phyloP scores from a whole-genome alignment of 805 yeast species.

The Pichia rugopelliculosa region DNA sequence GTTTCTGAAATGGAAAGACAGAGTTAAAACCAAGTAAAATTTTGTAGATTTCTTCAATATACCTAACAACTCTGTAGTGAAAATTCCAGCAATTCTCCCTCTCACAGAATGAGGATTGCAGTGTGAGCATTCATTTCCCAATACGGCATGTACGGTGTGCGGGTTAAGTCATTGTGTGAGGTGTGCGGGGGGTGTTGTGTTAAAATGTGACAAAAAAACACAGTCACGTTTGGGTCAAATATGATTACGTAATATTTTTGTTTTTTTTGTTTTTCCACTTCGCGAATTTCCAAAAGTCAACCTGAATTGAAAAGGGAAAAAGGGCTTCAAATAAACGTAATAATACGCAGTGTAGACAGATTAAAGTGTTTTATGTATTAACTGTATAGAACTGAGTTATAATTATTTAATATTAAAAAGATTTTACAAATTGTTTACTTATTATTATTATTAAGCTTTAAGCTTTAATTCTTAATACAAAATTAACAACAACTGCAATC shows the following conservation, averaged over 20 bases:
- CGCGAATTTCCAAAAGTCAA: too few relatives aligned
- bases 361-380: too few relatives aligned
- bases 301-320: too few relatives aligned
- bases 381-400: too few relatives aligned
- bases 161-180: neutral
- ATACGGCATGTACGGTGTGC: neutral
- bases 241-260: too few relatives aligned
- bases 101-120: neutral
- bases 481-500: constrained; percentile 90
- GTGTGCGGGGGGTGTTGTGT: neutral
- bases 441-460: constrained; percentile 17
- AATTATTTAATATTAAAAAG: too few relatives aligned
- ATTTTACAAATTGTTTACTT: neutral
- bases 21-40: neutral
- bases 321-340: too few relatives aligned
- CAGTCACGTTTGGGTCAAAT: neutral
- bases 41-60: neutral
- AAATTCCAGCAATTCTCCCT: neutral
- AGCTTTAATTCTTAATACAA: constrained; percentile 69
- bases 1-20: constrained; percentile 2
- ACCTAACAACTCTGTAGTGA: neutral
- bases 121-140: neutral
- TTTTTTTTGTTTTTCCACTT: neutral
- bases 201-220: neutral
- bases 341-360: too few relatives aligned